phyloP scores from a whole-genome alignment of 2,329 filamentous ascomycete genomes.

The Arthrocladium fulminans region DNA sequence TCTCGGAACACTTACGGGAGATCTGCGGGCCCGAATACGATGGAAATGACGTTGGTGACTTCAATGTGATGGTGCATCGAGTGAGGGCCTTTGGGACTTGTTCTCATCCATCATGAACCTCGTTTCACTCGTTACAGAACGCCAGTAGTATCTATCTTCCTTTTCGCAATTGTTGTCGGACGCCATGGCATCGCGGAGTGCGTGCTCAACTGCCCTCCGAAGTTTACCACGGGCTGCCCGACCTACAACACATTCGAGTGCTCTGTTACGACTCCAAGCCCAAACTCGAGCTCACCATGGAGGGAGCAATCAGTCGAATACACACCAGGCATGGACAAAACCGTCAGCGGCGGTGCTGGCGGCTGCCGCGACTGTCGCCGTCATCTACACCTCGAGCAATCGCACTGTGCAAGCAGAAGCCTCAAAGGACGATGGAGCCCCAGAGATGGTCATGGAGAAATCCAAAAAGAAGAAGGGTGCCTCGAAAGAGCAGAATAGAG shows the following conservation, averaged over 20 bases:
- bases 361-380: constrained; percentile 32
- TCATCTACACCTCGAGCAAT: constrained; percentile 29
- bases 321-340: constrained; percentile 15
- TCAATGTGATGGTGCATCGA: no score
- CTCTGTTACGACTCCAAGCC: neutral
- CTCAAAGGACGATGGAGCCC: constrained; percentile 29
- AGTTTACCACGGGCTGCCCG: neutral
- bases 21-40: neutral
- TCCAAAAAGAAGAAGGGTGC: constrained; percentile 44
- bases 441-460: constrained; percentile 60
- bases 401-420: constrained; percentile 42
- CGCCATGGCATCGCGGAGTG: neutral
- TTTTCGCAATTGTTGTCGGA: neutral
- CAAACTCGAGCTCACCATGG: constrained; percentile 3
- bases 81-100: no score
- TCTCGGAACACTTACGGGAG: neutral
- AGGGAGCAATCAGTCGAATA: constrained; percentile 10
- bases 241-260: neutral
- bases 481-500: constrained; percentile 63
- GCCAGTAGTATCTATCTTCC: no score
- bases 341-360: constrained; percentile 32
- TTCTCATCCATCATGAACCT: neutral
- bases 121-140: neutral
- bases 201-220: constrained; percentile 2
- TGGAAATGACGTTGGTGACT: neutral